Percentiles rank a stretch among this genome's conserved stretches.
These are phyloP conservation scores for Aphanomyces cochlioides DNA, from an alignment of 352 stramenopile species.

Conservation along the genomic window DNA sequence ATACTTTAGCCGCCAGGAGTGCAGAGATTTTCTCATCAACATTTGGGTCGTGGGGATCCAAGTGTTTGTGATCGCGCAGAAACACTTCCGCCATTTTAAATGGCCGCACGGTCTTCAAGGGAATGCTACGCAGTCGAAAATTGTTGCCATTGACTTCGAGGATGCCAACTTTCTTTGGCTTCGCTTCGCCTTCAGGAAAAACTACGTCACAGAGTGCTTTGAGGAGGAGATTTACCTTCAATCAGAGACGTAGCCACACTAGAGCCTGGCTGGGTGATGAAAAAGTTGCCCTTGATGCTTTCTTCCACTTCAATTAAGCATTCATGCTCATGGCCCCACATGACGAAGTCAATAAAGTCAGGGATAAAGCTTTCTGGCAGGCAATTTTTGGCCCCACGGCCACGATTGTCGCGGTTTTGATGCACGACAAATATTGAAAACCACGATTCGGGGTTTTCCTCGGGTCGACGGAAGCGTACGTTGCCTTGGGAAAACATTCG, in stretches of 20 bases:
- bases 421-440: constrained; percentile 99
- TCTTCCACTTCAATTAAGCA: constrained; percentile 92
- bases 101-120: constrained; percentile 87
- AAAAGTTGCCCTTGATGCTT: constrained; percentile 94
- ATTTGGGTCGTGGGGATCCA: constrained; percentile 90
- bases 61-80: constrained; percentile 74
- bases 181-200: constrained; percentile 39
- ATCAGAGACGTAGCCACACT: constrained; percentile 94
- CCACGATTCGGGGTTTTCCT: constrained; percentile 77
- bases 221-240: constrained; percentile 46
- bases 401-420: constrained; percentile 96
- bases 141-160: constrained; percentile 85
- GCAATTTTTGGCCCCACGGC: constrained; percentile 93
- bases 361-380: constrained; percentile 97
- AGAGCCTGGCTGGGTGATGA: constrained; percentile 95
- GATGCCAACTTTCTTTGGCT: constrained; percentile 36
- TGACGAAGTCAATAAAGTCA: constrained; percentile 97
- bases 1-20: constrained; percentile 50
- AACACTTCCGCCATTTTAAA: constrained; percentile 92
- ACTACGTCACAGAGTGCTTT: constrained; percentile 36
- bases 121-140: constrained; percentile 84
- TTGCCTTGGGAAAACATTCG: constrained; percentile 96
- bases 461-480: constrained; percentile 90
- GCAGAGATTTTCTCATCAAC: constrained; percentile 63
- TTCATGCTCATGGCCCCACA: constrained; percentile 99